Evolutionary conservation across 2,329 filamentous ascomycete genomes (phyloP).

Genomic region (Alternaria rosae): DNA sequence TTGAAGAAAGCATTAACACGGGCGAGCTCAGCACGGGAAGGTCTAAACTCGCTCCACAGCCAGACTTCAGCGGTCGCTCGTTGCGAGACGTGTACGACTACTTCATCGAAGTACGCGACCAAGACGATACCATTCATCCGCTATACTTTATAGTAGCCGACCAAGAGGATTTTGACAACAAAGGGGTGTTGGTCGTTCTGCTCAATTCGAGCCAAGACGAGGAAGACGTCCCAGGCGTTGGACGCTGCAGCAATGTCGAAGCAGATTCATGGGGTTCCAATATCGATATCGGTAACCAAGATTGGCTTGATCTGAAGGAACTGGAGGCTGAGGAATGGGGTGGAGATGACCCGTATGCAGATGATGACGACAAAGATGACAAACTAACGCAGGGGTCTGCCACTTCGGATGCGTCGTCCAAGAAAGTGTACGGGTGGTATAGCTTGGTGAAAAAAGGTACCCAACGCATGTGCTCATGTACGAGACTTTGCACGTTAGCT

Average conservation of each 20-base stretch:
- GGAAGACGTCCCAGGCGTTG: constrained; percentile 1
- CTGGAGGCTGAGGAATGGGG: not conserved
- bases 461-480: not conserved
- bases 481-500: not conserved
- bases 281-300: constrained; percentile 3
- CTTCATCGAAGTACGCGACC: constrained; percentile 2
- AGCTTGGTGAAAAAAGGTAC: constrained; percentile 1
- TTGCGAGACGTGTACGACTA: constrained; percentile 8
- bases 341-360: not conserved
- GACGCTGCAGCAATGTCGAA: not conserved
- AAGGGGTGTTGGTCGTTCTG: constrained; percentile 1
- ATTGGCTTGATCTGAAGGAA: constrained; percentile 7
- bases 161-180: not conserved
- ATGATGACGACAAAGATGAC: not conserved
- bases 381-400: not conserved
- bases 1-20: constrained; percentile 2
- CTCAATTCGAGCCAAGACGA: constrained; percentile 8
- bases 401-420: not conserved
- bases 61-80: constrained; percentile 3
- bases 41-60: constrained; percentile 1
- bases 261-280: constrained; percentile 6
- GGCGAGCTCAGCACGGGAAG: not conserved
- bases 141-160: constrained; percentile 9
- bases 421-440: constrained; percentile 3
- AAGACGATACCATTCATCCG: constrained; percentile 5